These are phyloP conservation scores for Pyrus betulifolia DNA, from an alignment of 306 rosid genomes.

Conservation along the genomic window DNA sequence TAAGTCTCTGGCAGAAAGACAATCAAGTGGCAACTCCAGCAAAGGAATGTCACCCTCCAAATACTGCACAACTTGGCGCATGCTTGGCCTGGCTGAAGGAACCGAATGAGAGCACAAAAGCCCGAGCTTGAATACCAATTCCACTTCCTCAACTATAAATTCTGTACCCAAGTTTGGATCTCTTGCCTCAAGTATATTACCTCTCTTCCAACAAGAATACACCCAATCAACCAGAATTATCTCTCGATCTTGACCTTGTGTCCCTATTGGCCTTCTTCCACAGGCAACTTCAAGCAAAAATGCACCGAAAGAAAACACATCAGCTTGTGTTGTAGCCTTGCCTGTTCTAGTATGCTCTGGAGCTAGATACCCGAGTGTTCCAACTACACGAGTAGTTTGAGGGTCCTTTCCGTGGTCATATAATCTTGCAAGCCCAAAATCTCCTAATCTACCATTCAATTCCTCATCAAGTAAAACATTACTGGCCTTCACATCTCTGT, in stretches of 20 bases:
- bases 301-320: slow-evolving; percentile 23
- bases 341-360: slow-evolving; percentile 30
- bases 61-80: slow-evolving; percentile 28
- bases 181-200: slow-evolving; percentile 7
- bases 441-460: slow-evolving; percentile 24
- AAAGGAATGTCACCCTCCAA: slow-evolving; percentile 19
- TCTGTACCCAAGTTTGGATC: slow-evolving; percentile 14
- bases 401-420: slow-evolving; percentile 29
- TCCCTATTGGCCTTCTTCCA: slow-evolving; percentile 30
- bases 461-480: slow-evolving; percentile 26
- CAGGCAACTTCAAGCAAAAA: slow-evolving; percentile 31
- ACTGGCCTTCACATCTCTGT: slow-evolving; percentile 38
- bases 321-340: slow-evolving; percentile 16
- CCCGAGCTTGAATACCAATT: slow-evolving; percentile 29
- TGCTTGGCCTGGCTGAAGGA: slow-evolving; percentile 23
- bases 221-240: slow-evolving; percentile 23
- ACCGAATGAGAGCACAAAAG: slow-evolving; percentile 11
- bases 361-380: slow-evolving; percentile 32
- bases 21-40: slow-evolving; percentile 19
- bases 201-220: slow-evolving; percentile 11
- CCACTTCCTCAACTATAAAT: slow-evolving; percentile 16
- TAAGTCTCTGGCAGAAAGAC: slow-evolving; percentile 24
- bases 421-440: slow-evolving; percentile 34
- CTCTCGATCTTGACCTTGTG: neutral
- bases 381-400: slow-evolving; percentile 23